A percentile compares a stretch with the other conserved stretches of the same genome.
phyloP scores from a whole-genome alignment of 768 basidiomycete genomes.

The Mycena albidolilacea region DNA sequence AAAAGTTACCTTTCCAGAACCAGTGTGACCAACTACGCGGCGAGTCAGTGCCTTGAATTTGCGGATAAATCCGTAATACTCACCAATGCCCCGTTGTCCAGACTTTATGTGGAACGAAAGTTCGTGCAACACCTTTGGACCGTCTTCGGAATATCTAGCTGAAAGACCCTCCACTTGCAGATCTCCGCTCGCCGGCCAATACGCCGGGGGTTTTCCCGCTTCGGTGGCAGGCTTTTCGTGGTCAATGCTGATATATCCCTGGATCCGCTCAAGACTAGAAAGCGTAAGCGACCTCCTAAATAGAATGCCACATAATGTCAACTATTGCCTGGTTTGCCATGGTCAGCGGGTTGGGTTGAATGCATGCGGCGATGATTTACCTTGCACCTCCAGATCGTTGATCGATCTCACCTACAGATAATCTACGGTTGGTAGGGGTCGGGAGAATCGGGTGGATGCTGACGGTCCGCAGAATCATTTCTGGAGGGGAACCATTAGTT shows the following conservation, averaged over 20 bases:
- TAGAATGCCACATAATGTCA: constrained; percentile 24
- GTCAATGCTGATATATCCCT: constrained; percentile 58
- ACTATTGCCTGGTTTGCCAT: constrained; percentile 43
- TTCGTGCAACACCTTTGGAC: constrained; percentile 31
- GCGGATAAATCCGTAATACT: not conserved
- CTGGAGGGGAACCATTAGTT: constrained; percentile 42
- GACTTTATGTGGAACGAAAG: constrained; percentile 56
- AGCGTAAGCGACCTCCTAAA: not conserved
- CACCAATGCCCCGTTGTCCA: constrained; percentile 62
- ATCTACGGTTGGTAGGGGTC: not conserved
- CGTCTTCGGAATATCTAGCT: constrained; percentile 53
- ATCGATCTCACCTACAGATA: not conserved
- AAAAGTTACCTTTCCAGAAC: constrained; percentile 44
- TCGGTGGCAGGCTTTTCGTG: constrained; percentile 52
- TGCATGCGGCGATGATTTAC: not conserved
- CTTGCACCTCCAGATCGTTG: constrained; percentile 24
- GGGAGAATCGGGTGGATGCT: not conserved
- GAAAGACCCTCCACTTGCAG: constrained; percentile 58
- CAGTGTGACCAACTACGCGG: constrained; percentile 44
- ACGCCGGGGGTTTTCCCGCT: constrained; percentile 58
- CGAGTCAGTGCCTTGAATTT: not conserved
- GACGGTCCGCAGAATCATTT: constrained; percentile 47
- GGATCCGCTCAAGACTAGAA: constrained; percentile 36
- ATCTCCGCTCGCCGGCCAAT: constrained; percentile 64
- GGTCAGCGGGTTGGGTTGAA: constrained; percentile 43